These are phyloP conservation scores for Botrytis porri DNA, from an alignment of 2,329 filamentous ascomycete genomes.

Conservation along the genomic window DNA sequence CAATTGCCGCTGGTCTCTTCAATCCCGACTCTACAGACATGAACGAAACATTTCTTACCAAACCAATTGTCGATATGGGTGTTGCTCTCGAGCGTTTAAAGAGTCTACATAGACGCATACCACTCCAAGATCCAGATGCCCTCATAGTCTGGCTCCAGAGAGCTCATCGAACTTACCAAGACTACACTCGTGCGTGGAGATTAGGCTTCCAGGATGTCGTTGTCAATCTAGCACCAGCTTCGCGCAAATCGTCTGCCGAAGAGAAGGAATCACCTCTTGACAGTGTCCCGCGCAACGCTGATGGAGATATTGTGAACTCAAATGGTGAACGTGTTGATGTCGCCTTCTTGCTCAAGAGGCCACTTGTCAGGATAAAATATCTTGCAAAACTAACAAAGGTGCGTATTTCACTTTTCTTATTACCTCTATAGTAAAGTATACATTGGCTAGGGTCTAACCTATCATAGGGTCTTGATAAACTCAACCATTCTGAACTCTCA, in stretches of 20 bases:
- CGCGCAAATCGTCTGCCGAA: slow-evolving; percentile 52
- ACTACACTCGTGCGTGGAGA: slow-evolving; percentile 85
- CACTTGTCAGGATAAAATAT: slow-evolving; percentile 83
- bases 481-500: slow-evolving; percentile 46
- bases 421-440: background rate
- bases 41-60: slow-evolving; percentile 63
- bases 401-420: slow-evolving; percentile 21
- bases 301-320: slow-evolving; percentile 57
- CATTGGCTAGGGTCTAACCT: slow-evolving; percentile 2
- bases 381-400: slow-evolving; percentile 80
- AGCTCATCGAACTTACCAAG: slow-evolving; percentile 73
- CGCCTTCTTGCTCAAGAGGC: slow-evolving; percentile 85
- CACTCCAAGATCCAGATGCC: slow-evolving; percentile 66
- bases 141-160: slow-evolving; percentile 80
- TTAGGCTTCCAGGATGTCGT: slow-evolving; percentile 93
- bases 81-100: slow-evolving; percentile 82
- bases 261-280: slow-evolving; percentile 52
- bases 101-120: slow-evolving; percentile 75
- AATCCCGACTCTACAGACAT: slow-evolving; percentile 45
- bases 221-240: slow-evolving; percentile 80
- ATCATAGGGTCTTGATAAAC: slow-evolving; percentile 28
- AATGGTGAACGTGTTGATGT: slow-evolving; percentile 92
- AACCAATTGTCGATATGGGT: slow-evolving; percentile 92
- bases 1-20: slow-evolving; percentile 65
- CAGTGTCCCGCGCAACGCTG: slow-evolving; percentile 58